Evolutionary conservation across 192 early-diverging fungal genomes (phyloP), one percentile per base, ranked within the genome.

Genomic region (Linnemannia exigua): DNA sequence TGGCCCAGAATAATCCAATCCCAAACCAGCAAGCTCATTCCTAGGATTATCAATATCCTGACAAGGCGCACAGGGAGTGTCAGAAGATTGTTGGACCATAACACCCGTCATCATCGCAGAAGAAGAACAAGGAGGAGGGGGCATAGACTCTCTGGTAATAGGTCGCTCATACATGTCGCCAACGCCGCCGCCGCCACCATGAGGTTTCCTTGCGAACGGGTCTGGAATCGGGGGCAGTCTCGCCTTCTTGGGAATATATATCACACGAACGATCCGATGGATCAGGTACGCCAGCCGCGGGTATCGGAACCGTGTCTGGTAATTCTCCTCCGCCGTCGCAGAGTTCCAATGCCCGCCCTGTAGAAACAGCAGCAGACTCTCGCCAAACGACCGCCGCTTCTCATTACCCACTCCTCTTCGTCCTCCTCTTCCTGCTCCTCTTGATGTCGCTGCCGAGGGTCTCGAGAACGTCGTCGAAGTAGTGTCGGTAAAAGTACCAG

Each of bases 231-330:
- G 68, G 6, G 78, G 70, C 48, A 86, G 11, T 3, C 84, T 75
- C 36, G 22, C 78, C 15, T 74, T 50, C 15, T 47, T 63, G 9
- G 84, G 84, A 5, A 86, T 48, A 19, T 46, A 76, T 19, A 86
- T 9, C 14, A 14, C 69, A 36, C 84, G 77, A 35, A 80, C 17
- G 1, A 80, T 4, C 31, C 70, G 41, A 35, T 86, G 84, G 28
- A 86, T 46, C 54, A 76, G 28, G 37, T 86, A 86, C 12, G 84
- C 84, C 22, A 44, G 20, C 33, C 70, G 74, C 6, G 84, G 84
- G 46, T 47, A 80, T n/a, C 61, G 47, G 35, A 86, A 80, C 58
- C 33, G 67, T 4, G 38, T 51, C 36, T 73, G 77, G 44, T 86
- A 86, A 20, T 44, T 25, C 70, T 80, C 61, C n/a, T 71, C 51